These are phyloP conservation scores for Scheffersomyces insectosa DNA, from an alignment of 1,139 yeast species.

Conservation along the genomic window DNA sequence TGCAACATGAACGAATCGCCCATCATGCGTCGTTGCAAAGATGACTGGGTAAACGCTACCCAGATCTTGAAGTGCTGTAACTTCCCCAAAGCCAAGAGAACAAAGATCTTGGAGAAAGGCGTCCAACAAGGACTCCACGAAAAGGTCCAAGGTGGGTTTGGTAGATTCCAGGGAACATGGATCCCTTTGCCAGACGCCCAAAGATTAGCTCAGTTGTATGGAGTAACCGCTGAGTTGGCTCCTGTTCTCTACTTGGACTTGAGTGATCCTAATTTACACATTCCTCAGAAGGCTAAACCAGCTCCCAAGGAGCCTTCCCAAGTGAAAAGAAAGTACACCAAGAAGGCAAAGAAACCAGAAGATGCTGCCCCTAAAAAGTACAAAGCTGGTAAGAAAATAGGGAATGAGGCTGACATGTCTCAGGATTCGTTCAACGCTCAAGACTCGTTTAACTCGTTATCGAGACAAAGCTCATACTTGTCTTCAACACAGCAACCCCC, in stretches of 20 bases:
- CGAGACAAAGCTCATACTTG: constrained; percentile 14
- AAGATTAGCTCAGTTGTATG: constrained; percentile 52
- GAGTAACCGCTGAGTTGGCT: constrained; percentile 55
- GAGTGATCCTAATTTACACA: constrained; percentile 46
- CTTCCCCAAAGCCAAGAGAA: constrained; percentile 91
- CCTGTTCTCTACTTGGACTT: constrained; percentile 53
- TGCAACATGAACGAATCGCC: constrained; percentile 79
- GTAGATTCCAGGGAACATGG: constrained; percentile 98
- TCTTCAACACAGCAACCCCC: constrained; percentile 4
- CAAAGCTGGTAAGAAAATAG: constrained; percentile 19
- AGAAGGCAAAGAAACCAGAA: constrained; percentile 36
- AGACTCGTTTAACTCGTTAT: constrained; percentile 15
- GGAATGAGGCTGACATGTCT: constrained; percentile 1
- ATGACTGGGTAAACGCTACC: constrained; percentile 98
- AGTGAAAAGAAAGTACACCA: constrained; percentile 44
- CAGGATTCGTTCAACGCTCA: constrained; percentile 18
- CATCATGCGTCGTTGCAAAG: constrained; percentile 87
- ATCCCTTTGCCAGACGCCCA: constrained; percentile 72
- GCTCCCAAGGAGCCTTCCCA: constrained; percentile 45
- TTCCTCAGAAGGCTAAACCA: constrained; percentile 50
- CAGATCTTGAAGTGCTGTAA: constrained; percentile 93
- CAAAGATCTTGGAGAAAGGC: constrained; percentile 88
- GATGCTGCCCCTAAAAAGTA: constrained; percentile 41
- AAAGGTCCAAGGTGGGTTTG: constrained; percentile 96
- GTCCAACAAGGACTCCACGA: constrained; percentile 86